phyloP scores from a whole-genome alignment of 1,139 yeast species.

The Yamadazyma atlantica region DNA sequence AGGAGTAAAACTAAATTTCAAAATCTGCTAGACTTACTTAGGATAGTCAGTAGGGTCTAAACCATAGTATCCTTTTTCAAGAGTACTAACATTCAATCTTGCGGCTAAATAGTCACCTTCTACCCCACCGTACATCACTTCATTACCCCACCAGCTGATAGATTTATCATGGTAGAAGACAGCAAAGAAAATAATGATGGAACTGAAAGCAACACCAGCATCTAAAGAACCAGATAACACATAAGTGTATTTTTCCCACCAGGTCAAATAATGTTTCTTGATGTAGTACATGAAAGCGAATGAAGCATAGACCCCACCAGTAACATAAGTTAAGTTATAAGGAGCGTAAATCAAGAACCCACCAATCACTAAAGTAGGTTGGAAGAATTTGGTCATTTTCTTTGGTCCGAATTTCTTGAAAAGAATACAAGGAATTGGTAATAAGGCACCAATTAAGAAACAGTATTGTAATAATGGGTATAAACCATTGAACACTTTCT shows the following conservation, averaged over 20 bases:
- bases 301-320: constrained; percentile 42
- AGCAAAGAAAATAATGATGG: constrained; percentile 54
- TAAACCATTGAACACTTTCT: constrained; percentile 47
- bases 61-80: constrained; percentile 49
- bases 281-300: constrained; percentile 48
- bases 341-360: constrained; percentile 44
- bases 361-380: constrained; percentile 46
- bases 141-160: constrained; percentile 63
- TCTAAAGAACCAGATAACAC: constrained; percentile 48
- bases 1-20: too few species aligned
- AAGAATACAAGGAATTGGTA: constrained; percentile 43
- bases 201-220: constrained; percentile 55
- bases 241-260: constrained; percentile 65
- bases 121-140: constrained; percentile 26
- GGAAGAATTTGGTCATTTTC: constrained; percentile 32
- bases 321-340: constrained; percentile 49
- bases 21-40: too few species aligned
- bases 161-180: constrained; percentile 43
- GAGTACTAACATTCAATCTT: constrained; percentile 20
- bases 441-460: constrained; percentile 54
- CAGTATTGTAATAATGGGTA: constrained; percentile 51
- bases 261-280: constrained; percentile 41
- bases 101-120: constrained; percentile 19
- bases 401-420: constrained; percentile 37
- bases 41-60: constrained; percentile 40